Evolutionary conservation across 805 yeast genomes (phyloP).

Genomic region (Metschnikowia drakensbergensis): DNA sequence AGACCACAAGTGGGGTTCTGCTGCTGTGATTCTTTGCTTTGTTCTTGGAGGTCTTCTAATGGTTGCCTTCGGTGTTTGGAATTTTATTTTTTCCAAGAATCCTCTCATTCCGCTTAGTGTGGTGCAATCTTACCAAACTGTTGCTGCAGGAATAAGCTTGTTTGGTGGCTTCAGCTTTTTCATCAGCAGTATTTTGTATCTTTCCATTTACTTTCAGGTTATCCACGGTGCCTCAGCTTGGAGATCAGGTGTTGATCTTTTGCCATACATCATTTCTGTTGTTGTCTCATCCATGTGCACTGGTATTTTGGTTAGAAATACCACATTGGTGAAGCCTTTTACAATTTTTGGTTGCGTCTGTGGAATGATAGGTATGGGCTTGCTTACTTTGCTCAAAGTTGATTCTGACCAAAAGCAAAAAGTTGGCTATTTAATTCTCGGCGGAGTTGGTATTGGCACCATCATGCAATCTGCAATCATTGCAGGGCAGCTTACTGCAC

Average conservation of each 20-base stretch:
- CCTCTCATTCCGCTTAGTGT: slow-evolving; percentile 21
- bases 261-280: slow-evolving; percentile 42
- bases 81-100: slow-evolving; percentile 15
- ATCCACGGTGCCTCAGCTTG: slow-evolving; percentile 39
- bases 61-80: slow-evolving; percentile 20
- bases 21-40: slow-evolving; percentile 23
- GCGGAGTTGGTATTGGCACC: slow-evolving; percentile 48
- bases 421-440: slow-evolving; percentile 44
- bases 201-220: slow-evolving; percentile 49
- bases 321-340: slow-evolving; percentile 41
- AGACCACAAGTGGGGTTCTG: slow-evolving; percentile 21
- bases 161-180: slow-evolving; percentile 19
- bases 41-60: slow-evolving; percentile 21
- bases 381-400: slow-evolving; percentile 37
- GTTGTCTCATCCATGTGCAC: slow-evolving; percentile 32
- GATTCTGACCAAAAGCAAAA: slow-evolving; percentile 33
- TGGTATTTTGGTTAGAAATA: slow-evolving; percentile 38
- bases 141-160: slow-evolving; percentile 15
- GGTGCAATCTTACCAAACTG: slow-evolving; percentile 12
- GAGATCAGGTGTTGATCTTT: slow-evolving; percentile 43
- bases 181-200: slow-evolving; percentile 23
- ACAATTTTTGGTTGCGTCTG: slow-evolving; percentile 32
- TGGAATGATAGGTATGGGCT: slow-evolving; percentile 44
- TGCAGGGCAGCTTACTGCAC: slow-evolving; percentile 47
- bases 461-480: slow-evolving; percentile 44